Base-by-base conservation (phyloP, 345 rosid genomes). In the Moricandia moricandioides region DNA sequence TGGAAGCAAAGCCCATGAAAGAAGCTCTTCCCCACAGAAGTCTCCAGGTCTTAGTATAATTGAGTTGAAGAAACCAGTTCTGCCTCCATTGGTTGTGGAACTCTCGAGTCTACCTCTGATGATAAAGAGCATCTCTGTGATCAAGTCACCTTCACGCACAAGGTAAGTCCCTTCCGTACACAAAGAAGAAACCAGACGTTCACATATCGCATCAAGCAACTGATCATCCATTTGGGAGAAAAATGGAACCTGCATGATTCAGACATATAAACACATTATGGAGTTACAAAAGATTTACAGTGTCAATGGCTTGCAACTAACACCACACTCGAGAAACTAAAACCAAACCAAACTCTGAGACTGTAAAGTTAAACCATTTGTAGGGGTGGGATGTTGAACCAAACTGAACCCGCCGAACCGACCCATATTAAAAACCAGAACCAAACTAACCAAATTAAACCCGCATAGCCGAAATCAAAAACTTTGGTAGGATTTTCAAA, bases 211-310 rank as follows among this genome's bases (percentile, higher is more conserved):
- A 76, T 95, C 97, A 0, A 92, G 93, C 16, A 95, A 87, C 70
- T 90, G 97, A 81, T 89, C 93, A 80, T 95, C 99, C 99, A 95
- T 92, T 70, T 92, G 97, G 1, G 97, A 84, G 87, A 95, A 95
- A 74, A 95, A 92, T 13, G 93, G 93, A 12, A 95, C 97, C 97
- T 95, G 80, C 76, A 78, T 56, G 10, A 45, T 62, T 62, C 64
- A 45, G 51, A 45, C 51, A n/a, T n/a, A 49, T 14, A 24, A 65
- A 73, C 63, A 54, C 55, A 63, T 37, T 45, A 45, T 45, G 51
- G 51, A 45, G 51, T 45, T 45, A 45, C 51, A 45, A 13, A 43
- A 43, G 14, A 43, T 43, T 43, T 27, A 11, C 49, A 43, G 16
- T 43, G 16, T 12, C 4, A 43, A 43, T 43, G 49, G 49, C 49